phyloP scores from a whole-genome alignment of 2,329 filamentous ascomycete genomes.

The Penicillium digitatum region DNA sequence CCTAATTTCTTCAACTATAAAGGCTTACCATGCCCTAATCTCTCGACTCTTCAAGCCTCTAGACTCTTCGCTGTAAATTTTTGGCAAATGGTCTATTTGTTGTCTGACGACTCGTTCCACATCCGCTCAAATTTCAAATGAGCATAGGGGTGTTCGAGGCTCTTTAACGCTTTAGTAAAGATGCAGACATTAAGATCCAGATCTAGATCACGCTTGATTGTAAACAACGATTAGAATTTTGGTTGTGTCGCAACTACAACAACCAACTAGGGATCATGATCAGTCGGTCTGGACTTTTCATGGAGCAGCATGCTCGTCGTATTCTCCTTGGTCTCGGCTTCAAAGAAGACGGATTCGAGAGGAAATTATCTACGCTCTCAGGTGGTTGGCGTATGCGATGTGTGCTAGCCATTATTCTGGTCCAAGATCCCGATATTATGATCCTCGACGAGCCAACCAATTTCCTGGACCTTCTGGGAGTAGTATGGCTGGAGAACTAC shows the following conservation, averaged over 20 bases:
- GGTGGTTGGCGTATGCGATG: slow-evolving; percentile 74
- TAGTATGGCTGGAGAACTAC: slow-evolving; percentile 78
- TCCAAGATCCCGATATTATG: slow-evolving; percentile 71
- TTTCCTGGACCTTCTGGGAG: slow-evolving; percentile 75
- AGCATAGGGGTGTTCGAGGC: background rate
- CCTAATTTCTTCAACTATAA: background rate
- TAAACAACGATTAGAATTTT: background rate
- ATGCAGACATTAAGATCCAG: background rate
- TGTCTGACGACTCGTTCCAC: background rate
- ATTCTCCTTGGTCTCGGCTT: slow-evolving; percentile 71
- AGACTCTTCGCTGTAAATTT: background rate
- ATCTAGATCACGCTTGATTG: background rate
- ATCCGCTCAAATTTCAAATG: background rate
- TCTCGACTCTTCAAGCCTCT: background rate
- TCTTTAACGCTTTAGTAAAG: background rate
- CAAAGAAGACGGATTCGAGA: slow-evolving; percentile 57
- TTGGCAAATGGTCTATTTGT: background rate
- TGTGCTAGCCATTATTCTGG: slow-evolving; percentile 60
- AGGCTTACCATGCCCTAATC: background rate
- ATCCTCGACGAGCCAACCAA: slow-evolving; percentile 86
- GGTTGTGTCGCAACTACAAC: background rate
- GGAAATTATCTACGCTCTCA: slow-evolving; percentile 62
- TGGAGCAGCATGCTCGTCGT: slow-evolving; percentile 62
- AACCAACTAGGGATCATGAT: background rate
- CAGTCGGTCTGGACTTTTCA: slow-evolving; percentile 14